Base-by-base conservation (phyloP, 2,329 filamentous ascomycete species). In the Hysterium pulicare region DNA sequence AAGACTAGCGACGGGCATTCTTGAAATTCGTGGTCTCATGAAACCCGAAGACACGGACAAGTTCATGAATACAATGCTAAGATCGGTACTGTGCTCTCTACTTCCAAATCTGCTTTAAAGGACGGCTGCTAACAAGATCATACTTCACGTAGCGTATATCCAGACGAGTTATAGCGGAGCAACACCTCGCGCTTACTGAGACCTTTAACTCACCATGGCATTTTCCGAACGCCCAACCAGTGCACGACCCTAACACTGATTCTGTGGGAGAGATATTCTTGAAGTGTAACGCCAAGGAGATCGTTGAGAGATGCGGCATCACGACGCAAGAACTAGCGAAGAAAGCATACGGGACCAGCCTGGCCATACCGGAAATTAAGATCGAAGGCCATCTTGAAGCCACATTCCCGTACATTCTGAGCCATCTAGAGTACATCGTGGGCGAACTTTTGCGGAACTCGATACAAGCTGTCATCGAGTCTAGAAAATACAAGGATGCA, bases 261-360 rank as follows among this genome's bases (percentile, higher is more conserved):
- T 95, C 94, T 58, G 89, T 98, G 13, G 93, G 93, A 46, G 90
- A 97, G 62, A 90, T 98, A 11, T 95, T 98, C 60, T 79, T 97
- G 38, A 90, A 86, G 57, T 97, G 93, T 68, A 88, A 89, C 50
- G 91, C 91, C 35, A 85, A 83, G 59, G 90, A 96, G 57, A 87
- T 97, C 28, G 83, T 98, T 41, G 80, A 90, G 54, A 82, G 84
- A 39, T 96, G 90, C 65, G 88, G 86, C 36, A 78, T 80, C 38
- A 82, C 89, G 24, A 84, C 90, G 15, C 81, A 83, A 49, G 77
- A 84, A 33, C 79, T 97, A 39, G 84, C 88, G 44, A 79, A 79
- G 47, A 79, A 83, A 43, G 86, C 85, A 38, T 90, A 94, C 55
- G 87, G 86, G 1, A 75, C 83, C 1, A 75, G 83, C 41, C 77